These are phyloP conservation scores for Kluyveromyces aestuarii DNA, from an alignment of 805 yeast genomes.

Conservation along the genomic window DNA sequence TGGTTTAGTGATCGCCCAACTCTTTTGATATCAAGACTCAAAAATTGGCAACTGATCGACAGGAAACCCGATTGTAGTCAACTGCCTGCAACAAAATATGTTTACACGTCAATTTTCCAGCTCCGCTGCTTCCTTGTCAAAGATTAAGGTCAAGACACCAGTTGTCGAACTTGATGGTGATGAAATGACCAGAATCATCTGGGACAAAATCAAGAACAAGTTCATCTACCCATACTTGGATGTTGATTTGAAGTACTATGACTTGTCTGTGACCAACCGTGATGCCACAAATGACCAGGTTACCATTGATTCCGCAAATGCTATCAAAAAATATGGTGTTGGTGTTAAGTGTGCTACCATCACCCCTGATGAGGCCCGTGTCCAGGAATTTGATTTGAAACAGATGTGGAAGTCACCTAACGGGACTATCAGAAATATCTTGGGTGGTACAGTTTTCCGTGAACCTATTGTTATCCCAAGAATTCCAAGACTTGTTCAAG, in stretches of 20 bases:
- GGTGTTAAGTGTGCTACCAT: slow-evolving; percentile 82
- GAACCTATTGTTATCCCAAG: slow-evolving; percentile 75
- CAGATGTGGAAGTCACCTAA: slow-evolving; percentile 85
- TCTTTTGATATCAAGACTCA: too few species aligned
- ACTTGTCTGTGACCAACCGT: slow-evolving; percentile 57
- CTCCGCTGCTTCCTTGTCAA: slow-evolving; percentile 27
- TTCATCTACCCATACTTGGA: slow-evolving; percentile 62
- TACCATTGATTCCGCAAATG: slow-evolving; percentile 72
- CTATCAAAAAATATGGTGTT: slow-evolving; percentile 65
- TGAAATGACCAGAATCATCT: slow-evolving; percentile 80
- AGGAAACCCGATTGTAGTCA: not conserved
- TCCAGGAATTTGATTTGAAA: slow-evolving; percentile 60
- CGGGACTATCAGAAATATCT: slow-evolving; percentile 73
- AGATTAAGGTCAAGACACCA: slow-evolving; percentile 64
- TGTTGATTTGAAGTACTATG: slow-evolving; percentile 68
- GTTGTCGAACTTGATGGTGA: slow-evolving; percentile 78
- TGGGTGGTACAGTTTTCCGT: slow-evolving; percentile 78
- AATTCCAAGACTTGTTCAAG: slow-evolving; percentile 68
- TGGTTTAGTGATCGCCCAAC: not conserved
- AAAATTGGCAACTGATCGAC: too few species aligned
- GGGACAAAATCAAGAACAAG: slow-evolving; percentile 64
- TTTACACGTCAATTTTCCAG: slow-evolving; percentile 22
- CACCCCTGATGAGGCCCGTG: slow-evolving; percentile 77
- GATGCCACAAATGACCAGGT: slow-evolving; percentile 65
- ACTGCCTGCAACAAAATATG: slow-evolving; percentile 7